Evolutionary conservation across 257 asterid genomes (phyloP).

Genomic region (Rhazya stricta): DNA sequence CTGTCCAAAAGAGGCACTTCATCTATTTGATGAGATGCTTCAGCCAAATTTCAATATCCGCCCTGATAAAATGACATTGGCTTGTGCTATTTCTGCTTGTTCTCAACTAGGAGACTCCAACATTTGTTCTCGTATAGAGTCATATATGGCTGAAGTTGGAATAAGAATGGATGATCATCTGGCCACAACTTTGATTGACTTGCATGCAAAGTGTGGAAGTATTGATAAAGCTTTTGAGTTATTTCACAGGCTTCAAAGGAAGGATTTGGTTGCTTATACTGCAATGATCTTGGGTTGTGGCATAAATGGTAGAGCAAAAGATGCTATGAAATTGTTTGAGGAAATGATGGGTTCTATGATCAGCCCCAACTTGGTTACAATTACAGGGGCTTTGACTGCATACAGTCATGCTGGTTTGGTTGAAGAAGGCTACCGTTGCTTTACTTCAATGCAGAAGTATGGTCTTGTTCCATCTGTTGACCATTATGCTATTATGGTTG

Average conservation of each 20-base stretch:
- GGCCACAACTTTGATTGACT: conserved; percentile 70
- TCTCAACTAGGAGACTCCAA: conserved; percentile 74
- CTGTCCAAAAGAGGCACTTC: conserved; percentile 62
- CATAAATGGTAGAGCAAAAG: conserved; percentile 62
- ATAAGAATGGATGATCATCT: conserved; percentile 75
- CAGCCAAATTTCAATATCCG: conserved; percentile 27
- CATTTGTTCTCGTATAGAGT: conserved; percentile 49
- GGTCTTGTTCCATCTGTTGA: conserved; percentile 68
- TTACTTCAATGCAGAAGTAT: conserved; percentile 46
- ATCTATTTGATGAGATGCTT: conserved; percentile 63
- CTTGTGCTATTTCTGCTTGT: conserved; percentile 74
- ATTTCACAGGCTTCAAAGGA: conserved; percentile 38
- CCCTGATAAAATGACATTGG: conserved; percentile 73
- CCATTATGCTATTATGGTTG: conserved; percentile 79
- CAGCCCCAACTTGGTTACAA: conserved; percentile 59
- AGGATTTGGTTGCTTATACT: conserved; percentile 73
- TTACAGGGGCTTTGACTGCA: conserved; percentile 65
- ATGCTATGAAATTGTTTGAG: conserved; percentile 59
- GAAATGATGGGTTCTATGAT: conserved; percentile 52
- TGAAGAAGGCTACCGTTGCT: conserved; percentile 71
- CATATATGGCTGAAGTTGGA: conserved; percentile 47
- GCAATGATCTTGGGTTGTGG: conserved; percentile 90
- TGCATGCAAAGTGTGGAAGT: conserved; percentile 70
- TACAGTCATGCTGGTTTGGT: conserved; percentile 68
- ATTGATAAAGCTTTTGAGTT: conserved; percentile 66